Evolutionary conservation across 2,329 filamentous ascomycete genomes (phyloP).

Genomic region (Fusarium lateritium): DNA sequence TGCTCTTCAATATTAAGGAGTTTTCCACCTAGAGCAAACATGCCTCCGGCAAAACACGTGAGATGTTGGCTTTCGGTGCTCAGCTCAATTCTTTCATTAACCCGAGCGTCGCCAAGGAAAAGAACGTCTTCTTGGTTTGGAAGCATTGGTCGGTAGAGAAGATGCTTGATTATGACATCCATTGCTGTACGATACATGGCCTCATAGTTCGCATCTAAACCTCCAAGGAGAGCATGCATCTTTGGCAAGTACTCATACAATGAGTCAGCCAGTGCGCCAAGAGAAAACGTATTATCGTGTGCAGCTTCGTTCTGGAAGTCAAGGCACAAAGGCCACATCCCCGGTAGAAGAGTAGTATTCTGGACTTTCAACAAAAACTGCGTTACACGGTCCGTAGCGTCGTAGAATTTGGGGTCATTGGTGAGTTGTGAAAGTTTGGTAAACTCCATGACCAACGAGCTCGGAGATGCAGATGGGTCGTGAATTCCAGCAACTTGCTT

Average conservation of each 20-base stretch:
- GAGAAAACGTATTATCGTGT: slow-evolving; percentile 61
- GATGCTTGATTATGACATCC: slow-evolving; percentile 70
- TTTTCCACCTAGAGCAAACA: slow-evolving; percentile 74
- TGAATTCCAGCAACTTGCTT: slow-evolving; percentile 65
- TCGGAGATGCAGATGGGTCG: slow-evolving; percentile 62
- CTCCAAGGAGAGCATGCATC: slow-evolving; percentile 76
- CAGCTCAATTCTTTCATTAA: slow-evolving; percentile 45
- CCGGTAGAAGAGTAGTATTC: slow-evolving; percentile 76
- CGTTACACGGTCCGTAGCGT: slow-evolving; percentile 82
- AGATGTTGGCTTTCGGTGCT: slow-evolving; percentile 65
- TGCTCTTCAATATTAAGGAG: slow-evolving; percentile 68
- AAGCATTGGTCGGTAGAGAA: slow-evolving; percentile 80
- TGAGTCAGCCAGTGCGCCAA: slow-evolving; percentile 69
- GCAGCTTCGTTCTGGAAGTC: slow-evolving; percentile 70
- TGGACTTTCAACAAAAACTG: slow-evolving; percentile 77
- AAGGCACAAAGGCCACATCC: slow-evolving; percentile 80
- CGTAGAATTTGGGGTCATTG: slow-evolving; percentile 79
- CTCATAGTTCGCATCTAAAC: slow-evolving; percentile 71
- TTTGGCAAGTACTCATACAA: slow-evolving; percentile 74
- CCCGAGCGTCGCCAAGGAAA: slow-evolving; percentile 51
- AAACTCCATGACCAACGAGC: slow-evolving; percentile 81
- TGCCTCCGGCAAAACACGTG: slow-evolving; percentile 77
- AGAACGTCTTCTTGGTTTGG: slow-evolving; percentile 74
- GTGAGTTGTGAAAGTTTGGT: slow-evolving; percentile 81
- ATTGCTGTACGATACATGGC: slow-evolving; percentile 76